A percentile compares a stretch with the other conserved stretches of the same genome.
phyloP scores from a whole-genome alignment of 2,329 filamentous ascomycete species.

The Chaetomium sp. region DNA sequence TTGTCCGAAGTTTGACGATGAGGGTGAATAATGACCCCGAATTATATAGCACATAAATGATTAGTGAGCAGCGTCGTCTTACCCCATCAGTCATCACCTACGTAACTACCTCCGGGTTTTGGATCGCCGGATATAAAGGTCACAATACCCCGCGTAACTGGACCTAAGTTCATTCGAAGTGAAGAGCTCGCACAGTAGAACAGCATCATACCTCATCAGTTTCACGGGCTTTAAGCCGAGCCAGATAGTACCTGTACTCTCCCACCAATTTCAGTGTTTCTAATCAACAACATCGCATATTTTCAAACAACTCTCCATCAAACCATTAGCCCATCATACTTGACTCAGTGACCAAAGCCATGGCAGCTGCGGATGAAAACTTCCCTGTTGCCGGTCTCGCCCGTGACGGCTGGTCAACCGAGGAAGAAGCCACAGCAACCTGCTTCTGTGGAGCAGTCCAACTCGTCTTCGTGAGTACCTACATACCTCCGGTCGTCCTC shows the following conservation, averaged over 20 bases:
- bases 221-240: no score
- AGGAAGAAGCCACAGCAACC: constrained; percentile 6
- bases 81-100: neutral
- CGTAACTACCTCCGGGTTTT: no score
- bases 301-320: neutral
- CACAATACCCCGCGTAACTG: no score
- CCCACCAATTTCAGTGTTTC: neutral
- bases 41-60: neutral
- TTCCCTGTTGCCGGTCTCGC: neutral
- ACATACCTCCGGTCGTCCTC: no score
- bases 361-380: neutral
- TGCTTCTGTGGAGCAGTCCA: constrained; percentile 7
- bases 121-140: no score
- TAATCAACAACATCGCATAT: neutral
- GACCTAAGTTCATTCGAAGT: no score
- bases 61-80: neutral
- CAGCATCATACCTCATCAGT: no score
- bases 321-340: neutral
- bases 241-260: no score
- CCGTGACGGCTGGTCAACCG: constrained; percentile 1
- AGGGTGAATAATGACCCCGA: neutral
- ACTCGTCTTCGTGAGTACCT: constrained; percentile 3
- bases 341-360: neutral
- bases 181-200: no score
- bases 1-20: no score